A percentile compares a stretch with the other conserved stretches of the same genome.
Conservation (phyloP, 805 yeast species). For the Teunomyces lycoperdinae region DNA sequence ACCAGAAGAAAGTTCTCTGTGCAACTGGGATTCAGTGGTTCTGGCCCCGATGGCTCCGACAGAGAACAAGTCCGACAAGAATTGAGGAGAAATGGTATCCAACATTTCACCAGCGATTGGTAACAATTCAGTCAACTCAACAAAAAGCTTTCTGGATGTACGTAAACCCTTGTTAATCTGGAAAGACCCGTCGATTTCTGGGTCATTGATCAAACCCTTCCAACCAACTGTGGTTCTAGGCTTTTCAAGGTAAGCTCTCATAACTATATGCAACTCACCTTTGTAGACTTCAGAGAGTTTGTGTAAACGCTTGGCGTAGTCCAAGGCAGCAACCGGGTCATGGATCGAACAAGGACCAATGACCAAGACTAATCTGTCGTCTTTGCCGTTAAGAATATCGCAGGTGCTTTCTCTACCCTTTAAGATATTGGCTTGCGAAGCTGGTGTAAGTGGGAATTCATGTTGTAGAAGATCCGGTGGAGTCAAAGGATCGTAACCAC, state of each 20-base stretch:
- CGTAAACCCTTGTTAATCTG: slow-evolving; percentile 92
- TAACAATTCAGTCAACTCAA: slow-evolving; percentile 72
- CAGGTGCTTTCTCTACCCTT: slow-evolving; percentile 75
- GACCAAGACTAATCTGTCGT: slow-evolving; percentile 83
- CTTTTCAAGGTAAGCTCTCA: slow-evolving; percentile 97
- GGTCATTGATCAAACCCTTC: slow-evolving; percentile 98
- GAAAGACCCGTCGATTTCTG: slow-evolving; percentile 90
- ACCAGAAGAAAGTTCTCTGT: slow-evolving; percentile 95
- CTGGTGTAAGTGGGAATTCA: slow-evolving; percentile 67
- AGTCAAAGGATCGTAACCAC: slow-evolving; percentile 93
- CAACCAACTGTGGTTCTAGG: slow-evolving; percentile 99
- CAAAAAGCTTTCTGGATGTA: slow-evolving; percentile 83
- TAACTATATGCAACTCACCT: slow-evolving; percentile 78
- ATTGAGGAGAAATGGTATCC: slow-evolving; percentile 97
- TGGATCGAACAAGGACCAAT: slow-evolving; percentile 98
- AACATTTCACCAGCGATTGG: slow-evolving; percentile 98
- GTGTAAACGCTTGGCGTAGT: slow-evolving; percentile 70
- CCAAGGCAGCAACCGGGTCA: slow-evolving; percentile 89
- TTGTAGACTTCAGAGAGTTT: slow-evolving; percentile 58
- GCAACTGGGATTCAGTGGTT: slow-evolving; percentile 97
- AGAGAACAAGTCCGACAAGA: slow-evolving; percentile 86
- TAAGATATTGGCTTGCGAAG: slow-evolving; percentile 60
- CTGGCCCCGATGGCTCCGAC: slow-evolving; percentile 99
- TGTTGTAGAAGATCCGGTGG: slow-evolving; percentile 91
- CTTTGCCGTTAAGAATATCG: slow-evolving; percentile 72